Percentiles rank a stretch among this genome's conserved stretches.
These are phyloP conservation scores for Plasmodium coatneyi DNA, from an alignment of 169 alveolate genomes.

Conservation along the genomic window DNA sequence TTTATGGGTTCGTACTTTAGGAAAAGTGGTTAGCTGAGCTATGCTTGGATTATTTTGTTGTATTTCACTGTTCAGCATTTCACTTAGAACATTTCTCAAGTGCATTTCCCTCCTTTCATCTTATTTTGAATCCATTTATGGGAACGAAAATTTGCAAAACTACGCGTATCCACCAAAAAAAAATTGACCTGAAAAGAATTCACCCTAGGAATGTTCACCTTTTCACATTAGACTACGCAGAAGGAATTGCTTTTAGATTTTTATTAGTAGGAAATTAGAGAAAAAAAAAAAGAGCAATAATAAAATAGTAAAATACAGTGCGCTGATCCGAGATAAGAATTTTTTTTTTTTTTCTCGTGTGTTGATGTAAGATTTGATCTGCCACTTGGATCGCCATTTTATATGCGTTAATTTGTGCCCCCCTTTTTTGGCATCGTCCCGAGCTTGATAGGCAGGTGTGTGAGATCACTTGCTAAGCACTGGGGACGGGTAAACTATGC, in stretches of 20 bases:
- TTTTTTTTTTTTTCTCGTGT: slow-evolving; percentile 8
- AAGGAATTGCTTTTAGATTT: background rate
- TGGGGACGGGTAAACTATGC: background rate
- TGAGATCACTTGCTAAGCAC: background rate
- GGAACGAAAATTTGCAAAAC: background rate
- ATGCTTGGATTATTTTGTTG: background rate
- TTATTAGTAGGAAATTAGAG: background rate
- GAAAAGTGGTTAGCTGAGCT: background rate
- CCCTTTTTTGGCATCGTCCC: background rate
- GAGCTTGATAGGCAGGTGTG: background rate
- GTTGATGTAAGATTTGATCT: background rate
- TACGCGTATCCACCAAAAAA: background rate
- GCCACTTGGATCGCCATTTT: background rate
- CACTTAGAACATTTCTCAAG: background rate
- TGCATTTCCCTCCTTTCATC: background rate
- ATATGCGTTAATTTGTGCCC: background rate
- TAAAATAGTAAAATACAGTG: background rate
- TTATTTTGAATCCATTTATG: background rate
- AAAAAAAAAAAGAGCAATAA: background rate
- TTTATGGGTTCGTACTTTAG: background rate
- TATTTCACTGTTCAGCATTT: background rate
- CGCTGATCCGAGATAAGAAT: slow-evolving; percentile 12
- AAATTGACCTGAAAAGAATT: background rate
- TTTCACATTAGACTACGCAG: background rate
- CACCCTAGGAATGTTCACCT: background rate